Evolutionary conservation across 345 rosid genomes (phyloP), one percentile per base, ranked within the genome.

Genomic region (Zanthoxylum bungeanum): DNA sequence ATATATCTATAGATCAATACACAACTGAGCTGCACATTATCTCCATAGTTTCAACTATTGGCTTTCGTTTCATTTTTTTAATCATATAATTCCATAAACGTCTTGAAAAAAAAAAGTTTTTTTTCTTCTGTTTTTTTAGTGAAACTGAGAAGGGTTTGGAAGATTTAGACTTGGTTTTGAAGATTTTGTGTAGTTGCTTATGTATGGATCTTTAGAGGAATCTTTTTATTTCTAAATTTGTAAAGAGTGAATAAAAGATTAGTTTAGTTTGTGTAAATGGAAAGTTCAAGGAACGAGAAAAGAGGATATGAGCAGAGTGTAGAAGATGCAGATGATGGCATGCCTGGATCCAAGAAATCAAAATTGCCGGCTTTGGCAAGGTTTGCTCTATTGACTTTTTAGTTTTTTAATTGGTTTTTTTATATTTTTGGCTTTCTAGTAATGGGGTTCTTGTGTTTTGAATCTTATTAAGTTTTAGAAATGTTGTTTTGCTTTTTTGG

Each of bases 281-380:
- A 86, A 79, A 77, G 78, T 84, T 86, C 88, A 46, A 78, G 88
- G 77, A 83, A 78, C 79, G 85, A 88, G 81, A 85, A 88, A 80
- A 85, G 91, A 65, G 91, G 85, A 39, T 80, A 75, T 77, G 88
- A 85, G 63, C 79, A 82, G 70, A 75, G 77, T 71, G 74, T 73
- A 70, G 91, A 82, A 66, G 89, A 87, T 76, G 81, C 70, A 64
- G 68, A 61, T 72, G 86, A 77, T 53, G 72, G 77, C 69, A 53
- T 79, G 55, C 81, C 86, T 0, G 94, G 84, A 72, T 78, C 92
- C 9, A 93, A 93, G 78, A 93, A 77, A 83, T 82, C 86, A 46
- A 93, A 86, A 75, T 39, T 89, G 70, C 98, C 97, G n/a, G 90
- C 91, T 75, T 87, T 93, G 72, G 96, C 94, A 60, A 88, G 97